Conservation (phyloP, 805 yeast species). For the Ogataea dorogensis region DNA sequence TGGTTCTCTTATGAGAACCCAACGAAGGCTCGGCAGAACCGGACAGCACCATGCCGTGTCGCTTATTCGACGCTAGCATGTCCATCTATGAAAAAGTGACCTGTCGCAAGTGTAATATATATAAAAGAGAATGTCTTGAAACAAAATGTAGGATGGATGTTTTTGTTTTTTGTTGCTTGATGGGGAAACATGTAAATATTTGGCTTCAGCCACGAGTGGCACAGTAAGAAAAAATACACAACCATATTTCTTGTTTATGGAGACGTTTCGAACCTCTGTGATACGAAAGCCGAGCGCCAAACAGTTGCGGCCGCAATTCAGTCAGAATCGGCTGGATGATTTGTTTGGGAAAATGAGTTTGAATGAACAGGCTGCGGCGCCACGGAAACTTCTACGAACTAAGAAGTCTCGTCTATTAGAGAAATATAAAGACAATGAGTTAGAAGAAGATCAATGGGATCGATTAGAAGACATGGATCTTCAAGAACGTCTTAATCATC, state of each 20-base stretch:
- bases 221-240: slow-evolving; percentile 2
- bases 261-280: slow-evolving; percentile 21
- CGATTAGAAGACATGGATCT: slow-evolving; percentile 22
- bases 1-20: slow-evolving; percentile 7
- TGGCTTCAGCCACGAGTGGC: slow-evolving; percentile 8
- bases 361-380: too few species aligned
- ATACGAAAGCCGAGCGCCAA: slow-evolving; percentile 16
- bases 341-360: slow-evolving; percentile 17
- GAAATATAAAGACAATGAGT: slow-evolving; percentile 20
- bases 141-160: slow-evolving; percentile 6
- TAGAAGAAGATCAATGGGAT: slow-evolving; percentile 18
- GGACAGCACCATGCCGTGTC: slow-evolving; percentile 23
- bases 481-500: slow-evolving; percentile 9
- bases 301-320: slow-evolving; percentile 15
- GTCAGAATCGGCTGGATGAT: slow-evolving; percentile 16
- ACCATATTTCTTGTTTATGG: not conserved
- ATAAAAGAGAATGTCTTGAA: slow-evolving; percentile 7
- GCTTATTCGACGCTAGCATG: slow-evolving; percentile 17
- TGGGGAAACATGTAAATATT: slow-evolving; percentile 16
- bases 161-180: slow-evolving; percentile 8
- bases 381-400: slow-evolving; percentile 10
- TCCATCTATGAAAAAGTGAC: slow-evolving; percentile 9
- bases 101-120: slow-evolving; percentile 8
- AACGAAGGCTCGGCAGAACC: slow-evolving; percentile 7
- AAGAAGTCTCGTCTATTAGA: slow-evolving; percentile 12